Evolutionary conservation across 2,329 filamentous ascomycete genomes (phyloP).

Genomic region (Fusarium piperis): DNA sequence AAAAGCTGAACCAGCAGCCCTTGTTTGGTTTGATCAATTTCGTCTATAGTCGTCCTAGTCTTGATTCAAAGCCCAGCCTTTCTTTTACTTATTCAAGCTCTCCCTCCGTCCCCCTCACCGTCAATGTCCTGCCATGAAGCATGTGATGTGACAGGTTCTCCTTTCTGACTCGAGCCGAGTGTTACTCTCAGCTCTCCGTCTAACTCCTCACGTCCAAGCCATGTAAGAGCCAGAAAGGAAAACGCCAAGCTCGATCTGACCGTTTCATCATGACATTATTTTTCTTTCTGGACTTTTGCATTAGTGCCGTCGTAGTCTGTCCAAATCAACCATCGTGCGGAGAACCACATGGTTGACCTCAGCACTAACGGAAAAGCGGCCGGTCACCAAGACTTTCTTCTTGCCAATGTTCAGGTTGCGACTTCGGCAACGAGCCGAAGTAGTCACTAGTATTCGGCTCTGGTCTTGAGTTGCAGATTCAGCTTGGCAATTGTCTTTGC

Average conservation of each 20-base stretch:
- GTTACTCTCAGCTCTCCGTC: neutral
- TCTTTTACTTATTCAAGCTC: neutral
- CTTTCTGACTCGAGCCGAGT: neutral
- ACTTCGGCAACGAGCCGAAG: neutral
- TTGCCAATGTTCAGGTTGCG: neutral
- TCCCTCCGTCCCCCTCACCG: neutral
- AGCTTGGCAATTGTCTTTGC: neutral
- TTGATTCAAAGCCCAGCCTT: neutral
- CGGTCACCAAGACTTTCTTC: neutral
- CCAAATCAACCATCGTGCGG: conserved; percentile 35
- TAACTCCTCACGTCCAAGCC: neutral
- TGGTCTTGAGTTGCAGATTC: neutral
- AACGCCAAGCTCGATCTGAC: neutral
- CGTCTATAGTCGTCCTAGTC: too few relatives aligned
- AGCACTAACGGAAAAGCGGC: neutral
- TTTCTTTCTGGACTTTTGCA: conserved; percentile 9
- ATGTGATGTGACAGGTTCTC: neutral
- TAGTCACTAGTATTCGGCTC: neutral
- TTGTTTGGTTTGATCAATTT: neutral
- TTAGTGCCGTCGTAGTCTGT: conserved; percentile 2
- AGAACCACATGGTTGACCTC: conserved; percentile 45
- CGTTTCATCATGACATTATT: conserved; percentile 26
- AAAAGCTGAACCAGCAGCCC: conserved; percentile 15
- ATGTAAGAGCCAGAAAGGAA: neutral
- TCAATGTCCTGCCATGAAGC: neutral